These are phyloP conservation scores for Solanum okadae DNA, from an alignment of 257 asterid genomes.

Conservation along the genomic window DNA sequence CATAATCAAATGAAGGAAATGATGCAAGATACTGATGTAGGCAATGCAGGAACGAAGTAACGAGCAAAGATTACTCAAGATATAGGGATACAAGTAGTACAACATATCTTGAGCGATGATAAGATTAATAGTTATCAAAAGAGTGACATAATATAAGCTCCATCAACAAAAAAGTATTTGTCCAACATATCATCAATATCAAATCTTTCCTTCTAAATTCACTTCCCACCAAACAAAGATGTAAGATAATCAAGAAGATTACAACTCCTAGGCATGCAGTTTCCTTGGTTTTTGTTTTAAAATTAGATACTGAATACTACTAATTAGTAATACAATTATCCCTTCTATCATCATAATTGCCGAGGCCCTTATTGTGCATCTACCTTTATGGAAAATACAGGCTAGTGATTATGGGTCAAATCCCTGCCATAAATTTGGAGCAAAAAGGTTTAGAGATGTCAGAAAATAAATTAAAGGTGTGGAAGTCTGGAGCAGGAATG, in stretches of 20 bases:
- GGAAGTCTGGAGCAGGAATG: background rate
- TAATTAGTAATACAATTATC: background rate
- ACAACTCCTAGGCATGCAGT: background rate
- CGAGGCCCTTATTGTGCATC: background rate
- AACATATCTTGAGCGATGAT: background rate
- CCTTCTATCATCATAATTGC: background rate
- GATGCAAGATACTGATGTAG: background rate
- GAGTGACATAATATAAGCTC: background rate
- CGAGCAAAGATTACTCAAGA: background rate
- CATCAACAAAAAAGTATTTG: background rate
- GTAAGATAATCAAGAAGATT: background rate
- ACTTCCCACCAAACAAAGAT: background rate
- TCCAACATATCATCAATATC: background rate
- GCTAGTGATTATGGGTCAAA: background rate
- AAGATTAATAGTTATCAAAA: background rate
- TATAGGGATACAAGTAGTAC: no score
- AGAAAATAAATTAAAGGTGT: background rate
- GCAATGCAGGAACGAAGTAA: background rate
- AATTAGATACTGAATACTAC: background rate
- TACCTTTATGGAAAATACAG: background rate
- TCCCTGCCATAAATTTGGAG: background rate
- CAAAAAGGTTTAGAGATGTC: background rate
- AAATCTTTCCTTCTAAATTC: background rate
- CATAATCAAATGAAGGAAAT: background rate
- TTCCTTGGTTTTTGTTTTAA: background rate